These are phyloP conservation scores for Rauvolfia tetraphylla DNA, from an alignment of 257 asterid genomes.

Conservation along the genomic window DNA sequence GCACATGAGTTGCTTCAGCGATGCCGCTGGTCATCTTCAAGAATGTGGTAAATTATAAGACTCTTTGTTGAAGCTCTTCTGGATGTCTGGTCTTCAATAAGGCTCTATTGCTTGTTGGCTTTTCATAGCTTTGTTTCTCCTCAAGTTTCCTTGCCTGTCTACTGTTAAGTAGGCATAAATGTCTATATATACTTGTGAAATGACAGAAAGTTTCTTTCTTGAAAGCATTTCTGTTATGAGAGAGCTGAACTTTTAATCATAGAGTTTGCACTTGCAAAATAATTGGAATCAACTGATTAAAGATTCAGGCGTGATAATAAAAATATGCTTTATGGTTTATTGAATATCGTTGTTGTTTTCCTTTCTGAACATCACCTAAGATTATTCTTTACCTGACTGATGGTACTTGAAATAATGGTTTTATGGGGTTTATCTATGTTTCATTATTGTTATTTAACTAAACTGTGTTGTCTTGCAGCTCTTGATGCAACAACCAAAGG, in stretches of 20 bases:
- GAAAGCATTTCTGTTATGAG: neutral
- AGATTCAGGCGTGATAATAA: neutral
- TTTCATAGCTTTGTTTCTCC: neutral
- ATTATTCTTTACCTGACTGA: neutral
- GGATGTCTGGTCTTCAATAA: neutral
- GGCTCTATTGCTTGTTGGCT: neutral
- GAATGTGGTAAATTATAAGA: slow-evolving; percentile 57
- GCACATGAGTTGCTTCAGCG: slow-evolving; percentile 87
- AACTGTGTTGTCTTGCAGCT: slow-evolving; percentile 47
- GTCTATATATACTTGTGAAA: neutral
- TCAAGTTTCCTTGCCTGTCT: neutral
- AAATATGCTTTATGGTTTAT: neutral
- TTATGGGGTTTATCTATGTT: neutral
- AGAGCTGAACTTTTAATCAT: neutral
- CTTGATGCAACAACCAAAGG: slow-evolving; percentile 96
- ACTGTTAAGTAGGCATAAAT: neutral
- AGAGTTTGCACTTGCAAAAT: neutral
- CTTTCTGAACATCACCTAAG: neutral
- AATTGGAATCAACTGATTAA: neutral
- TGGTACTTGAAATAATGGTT: slow-evolving; percentile 7
- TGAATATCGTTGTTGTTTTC: neutral
- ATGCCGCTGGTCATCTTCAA: slow-evolving; percentile 90
- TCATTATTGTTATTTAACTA: neutral
- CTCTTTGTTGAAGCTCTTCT: neutral
- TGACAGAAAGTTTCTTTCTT: neutral